These are phyloP conservation scores for Alternaria sp. DNA, from an alignment of 2,329 filamentous ascomycete genomes.

Conservation along the genomic window DNA sequence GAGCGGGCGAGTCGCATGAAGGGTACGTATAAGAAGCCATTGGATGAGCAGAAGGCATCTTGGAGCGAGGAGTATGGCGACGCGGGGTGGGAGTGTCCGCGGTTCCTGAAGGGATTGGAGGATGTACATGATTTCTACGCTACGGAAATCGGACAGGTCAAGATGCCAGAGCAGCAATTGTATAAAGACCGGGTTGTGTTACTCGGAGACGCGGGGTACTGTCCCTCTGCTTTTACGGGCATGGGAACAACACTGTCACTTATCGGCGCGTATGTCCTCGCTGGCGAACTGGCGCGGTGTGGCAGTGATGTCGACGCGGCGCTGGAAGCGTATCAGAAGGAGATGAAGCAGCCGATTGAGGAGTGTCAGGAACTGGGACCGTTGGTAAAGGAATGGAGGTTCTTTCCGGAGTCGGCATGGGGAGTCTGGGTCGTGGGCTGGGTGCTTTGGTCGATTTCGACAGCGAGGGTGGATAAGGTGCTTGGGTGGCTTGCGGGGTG, in stretches of 20 bases:
- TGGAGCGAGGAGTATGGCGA: slow-evolving; percentile 39
- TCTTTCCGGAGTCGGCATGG: not conserved
- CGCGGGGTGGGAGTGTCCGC: slow-evolving; percentile 53
- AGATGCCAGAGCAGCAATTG: slow-evolving; percentile 49
- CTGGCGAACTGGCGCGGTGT: slow-evolving; percentile 39
- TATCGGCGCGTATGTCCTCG: slow-evolving; percentile 48
- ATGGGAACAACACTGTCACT: slow-evolving; percentile 42
- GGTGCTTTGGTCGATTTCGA: not conserved
- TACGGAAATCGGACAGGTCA: slow-evolving; percentile 53
- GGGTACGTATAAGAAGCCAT: slow-evolving; percentile 32
- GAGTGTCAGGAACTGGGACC: slow-evolving; percentile 23
- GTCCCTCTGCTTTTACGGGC: slow-evolving; percentile 28
- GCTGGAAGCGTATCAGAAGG: slow-evolving; percentile 28
- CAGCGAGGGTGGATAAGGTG: not conserved
- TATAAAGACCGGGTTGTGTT: slow-evolving; percentile 57
- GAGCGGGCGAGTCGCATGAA: slow-evolving; percentile 4
- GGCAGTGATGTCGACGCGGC: slow-evolving; percentile 20
- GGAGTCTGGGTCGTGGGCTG: not conserved
- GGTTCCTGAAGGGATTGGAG: slow-evolving; percentile 52
- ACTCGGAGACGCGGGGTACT: slow-evolving; percentile 59
- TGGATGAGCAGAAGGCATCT: slow-evolving; percentile 51
- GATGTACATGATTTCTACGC: slow-evolving; percentile 55
- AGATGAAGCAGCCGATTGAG: slow-evolving; percentile 23
- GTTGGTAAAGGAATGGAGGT: not conserved
- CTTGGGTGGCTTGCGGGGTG: not conserved